A percentile compares a stretch with the other conserved stretches of the same genome.
Evolutionary conservation across 176 grass and related monocot species (phyloP).

Genomic region (bread wheat (Triticum aestivum)): IWGSC_CS_RefSeq_v2.1 NC_057801.1:550193680-550194179

Average conservation of each 20-base stretch:
- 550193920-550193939: not conserved
- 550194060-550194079: too few species aligned
- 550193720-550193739: not conserved
- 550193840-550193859: not conserved
- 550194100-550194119: too few species aligned
- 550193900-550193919: not conserved
- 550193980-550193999: too few species aligned
- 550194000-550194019: too few species aligned
- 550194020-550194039: too few species aligned
- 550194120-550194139: too few species aligned
- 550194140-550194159: too few species aligned
- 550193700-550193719: not conserved
- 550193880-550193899: not conserved
- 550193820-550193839: not conserved
- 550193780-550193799: not conserved
- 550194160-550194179: too few species aligned
- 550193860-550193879: too few species aligned
- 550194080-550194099: too few species aligned
- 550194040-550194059: too few species aligned
- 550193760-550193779: not conserved
- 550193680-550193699: not conserved
- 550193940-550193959: not conserved
- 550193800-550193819: not conserved
- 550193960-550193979: not conserved
- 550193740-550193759: not conserved